Base-by-base conservation (phyloP, 1,284 basidiomycete species). In the Heterobasidion occidentale region DNA sequence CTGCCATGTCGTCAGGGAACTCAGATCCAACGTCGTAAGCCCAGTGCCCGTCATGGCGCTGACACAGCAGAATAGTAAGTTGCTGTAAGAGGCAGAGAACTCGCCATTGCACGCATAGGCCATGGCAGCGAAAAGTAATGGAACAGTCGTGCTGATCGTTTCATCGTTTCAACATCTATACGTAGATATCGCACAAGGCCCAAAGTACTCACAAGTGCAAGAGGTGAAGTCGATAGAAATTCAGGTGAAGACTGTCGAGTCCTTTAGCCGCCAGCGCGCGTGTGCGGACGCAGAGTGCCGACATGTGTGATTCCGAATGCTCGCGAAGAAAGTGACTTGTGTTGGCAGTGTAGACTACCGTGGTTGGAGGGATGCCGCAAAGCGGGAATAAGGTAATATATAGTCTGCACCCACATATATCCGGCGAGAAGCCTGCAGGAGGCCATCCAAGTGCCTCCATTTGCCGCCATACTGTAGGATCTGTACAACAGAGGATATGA, bases 31-130 rank as follows among this genome's bases (percentile, higher is more conserved):
- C 2, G 89, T 86, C 45, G 78, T 74, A 46, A 93, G 75, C 7
- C 90, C 90, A 54, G 87, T 90, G 47, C 90, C 86, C 0, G 85
- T 87, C 70, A 88, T 82, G 17, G 86, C 83, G 67, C 85, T 88
- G 62, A 90, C 76, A 59, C 83, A 89, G 60, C 80, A 74, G 70
- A 83, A 92, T 50, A 92, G 74, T 7, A 81, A 73, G 64, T 93
- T 90, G 62, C 89, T 77, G 67, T 87, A 90, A 5, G 72, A 61
- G 53, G 89, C 76, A 35, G 76, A 76, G 64, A 77, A 81, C 54
- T 71, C 65, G 36, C 84, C 85, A 74, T 87, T 88, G 65, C 78
- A 81, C 8, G 80, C 83, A 63, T 80, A 90, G 61, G 91, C 79
- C 56, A 92, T 79, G 46, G 65, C 76, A 17, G 89, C 85, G 59